Percentiles rank a stretch among this genome's conserved stretches.
phyloP scores from a whole-genome alignment of 164 flowering plant genomes.

The Amborella trichopoda region DNA sequence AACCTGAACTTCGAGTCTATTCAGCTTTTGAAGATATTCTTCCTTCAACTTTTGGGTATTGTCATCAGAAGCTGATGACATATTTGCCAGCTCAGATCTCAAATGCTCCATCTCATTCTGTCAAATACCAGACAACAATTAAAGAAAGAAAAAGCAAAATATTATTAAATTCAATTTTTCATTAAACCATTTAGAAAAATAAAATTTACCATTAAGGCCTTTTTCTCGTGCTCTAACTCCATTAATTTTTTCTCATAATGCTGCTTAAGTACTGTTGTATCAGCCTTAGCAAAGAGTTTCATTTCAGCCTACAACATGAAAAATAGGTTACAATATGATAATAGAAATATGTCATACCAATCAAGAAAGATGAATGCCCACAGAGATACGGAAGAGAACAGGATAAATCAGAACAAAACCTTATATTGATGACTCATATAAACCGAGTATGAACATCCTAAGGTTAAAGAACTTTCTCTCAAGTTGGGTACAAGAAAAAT shows the following conservation, averaged over 20 bases:
- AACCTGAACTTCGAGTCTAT: conserved; percentile 81
- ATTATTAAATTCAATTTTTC: not conserved
- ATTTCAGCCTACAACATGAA: conserved; percentile 72
- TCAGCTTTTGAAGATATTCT: conserved; percentile 87
- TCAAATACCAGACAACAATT: conserved; percentile 5
- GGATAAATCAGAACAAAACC: too few species aligned
- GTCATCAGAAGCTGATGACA: conserved; percentile 73
- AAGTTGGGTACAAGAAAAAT: too few species aligned
- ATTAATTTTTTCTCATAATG: conserved; percentile 93
- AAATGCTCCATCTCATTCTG: conserved; percentile 92
- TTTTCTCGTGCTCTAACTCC: conserved; percentile 84
- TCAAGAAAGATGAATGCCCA: too few species aligned
- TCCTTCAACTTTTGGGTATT: conserved; percentile 84
- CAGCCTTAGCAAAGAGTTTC: conserved; percentile 55
- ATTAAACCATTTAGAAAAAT: not conserved
- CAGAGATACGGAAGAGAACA: too few species aligned
- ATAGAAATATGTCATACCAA: too few species aligned
- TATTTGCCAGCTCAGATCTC: conserved; percentile 42
- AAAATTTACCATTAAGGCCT: conserved; percentile 44
- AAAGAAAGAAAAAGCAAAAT: too few species aligned
- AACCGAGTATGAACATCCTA: too few species aligned
- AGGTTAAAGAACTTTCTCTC: too few species aligned
- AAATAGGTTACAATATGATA: conserved; percentile 6
- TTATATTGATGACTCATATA: too few species aligned
- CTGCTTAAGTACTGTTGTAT: conserved; percentile 74